phyloP scores from a whole-genome alignment of 2,329 filamentous ascomycete species.

The Venturia oleaginea region DNA sequence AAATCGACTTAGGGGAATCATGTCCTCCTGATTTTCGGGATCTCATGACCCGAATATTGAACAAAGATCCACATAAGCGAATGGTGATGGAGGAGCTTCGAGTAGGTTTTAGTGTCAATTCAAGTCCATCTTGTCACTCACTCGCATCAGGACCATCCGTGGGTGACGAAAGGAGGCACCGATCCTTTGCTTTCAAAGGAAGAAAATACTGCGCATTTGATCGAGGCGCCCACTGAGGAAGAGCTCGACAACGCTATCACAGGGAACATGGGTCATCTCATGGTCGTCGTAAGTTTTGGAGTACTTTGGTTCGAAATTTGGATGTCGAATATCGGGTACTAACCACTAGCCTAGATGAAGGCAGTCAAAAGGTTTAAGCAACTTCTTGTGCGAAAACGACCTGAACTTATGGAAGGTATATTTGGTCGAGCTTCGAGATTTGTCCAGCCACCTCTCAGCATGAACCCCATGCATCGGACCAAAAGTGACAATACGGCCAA shows the following conservation, averaged over 20 bases:
- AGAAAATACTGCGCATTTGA: constrained; percentile 74
- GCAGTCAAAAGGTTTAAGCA: constrained; percentile 83
- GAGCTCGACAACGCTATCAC: constrained; percentile 90
- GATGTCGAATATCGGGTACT: neutral
- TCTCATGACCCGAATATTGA: constrained; percentile 62
- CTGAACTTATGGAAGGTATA: constrained; percentile 48
- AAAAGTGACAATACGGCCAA: constrained; percentile 45
- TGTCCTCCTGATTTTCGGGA: constrained; percentile 63
- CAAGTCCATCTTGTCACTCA: constrained; percentile 13
- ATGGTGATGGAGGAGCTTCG: constrained; percentile 76
- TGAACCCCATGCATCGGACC: constrained; percentile 36
- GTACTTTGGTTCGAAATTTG: neutral
- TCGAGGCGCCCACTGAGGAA: constrained; percentile 78
- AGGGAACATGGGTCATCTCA: constrained; percentile 73
- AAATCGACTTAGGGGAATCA: constrained; percentile 52
- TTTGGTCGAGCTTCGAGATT: constrained; percentile 50
- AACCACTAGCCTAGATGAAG: constrained; percentile 54
- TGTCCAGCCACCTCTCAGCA: constrained; percentile 48
- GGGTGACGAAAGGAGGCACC: constrained; percentile 74
- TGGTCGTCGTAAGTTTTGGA: constrained; percentile 58
- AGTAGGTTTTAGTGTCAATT: constrained; percentile 46
- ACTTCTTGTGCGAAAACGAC: constrained; percentile 51
- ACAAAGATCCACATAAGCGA: constrained; percentile 75
- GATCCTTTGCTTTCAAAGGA: constrained; percentile 72
- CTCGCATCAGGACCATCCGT: constrained; percentile 64